Evolutionary conservation across 495 filamentous ascomycete genomes (phyloP).

Genomic region (Aspergillus funiculosus): DNA sequence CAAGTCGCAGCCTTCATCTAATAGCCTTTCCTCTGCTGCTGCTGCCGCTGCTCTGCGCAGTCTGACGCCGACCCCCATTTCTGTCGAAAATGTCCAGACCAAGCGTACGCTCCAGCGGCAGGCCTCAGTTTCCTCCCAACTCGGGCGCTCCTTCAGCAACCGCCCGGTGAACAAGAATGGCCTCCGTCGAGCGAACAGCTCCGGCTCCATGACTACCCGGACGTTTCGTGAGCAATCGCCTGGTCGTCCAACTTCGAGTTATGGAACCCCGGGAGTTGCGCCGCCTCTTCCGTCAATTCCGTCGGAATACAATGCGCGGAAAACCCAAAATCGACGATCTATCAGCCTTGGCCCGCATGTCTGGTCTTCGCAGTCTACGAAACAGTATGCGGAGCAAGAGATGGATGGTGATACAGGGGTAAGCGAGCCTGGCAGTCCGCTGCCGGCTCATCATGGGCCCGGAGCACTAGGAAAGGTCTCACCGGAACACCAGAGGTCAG

Average conservation of each 20-base stretch:
- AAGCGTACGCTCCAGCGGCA: constrained; percentile 74
- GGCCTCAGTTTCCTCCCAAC: constrained; percentile 61
- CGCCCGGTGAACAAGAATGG: constrained; percentile 35
- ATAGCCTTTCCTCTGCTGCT: constrained; percentile 70
- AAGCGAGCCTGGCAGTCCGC: constrained; percentile 17
- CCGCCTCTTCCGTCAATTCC: constrained; percentile 76
- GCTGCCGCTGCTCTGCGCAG: constrained; percentile 78
- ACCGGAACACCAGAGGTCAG: constrained; percentile 49
- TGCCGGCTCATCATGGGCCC: constrained; percentile 20
- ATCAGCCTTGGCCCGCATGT: constrained; percentile 50
- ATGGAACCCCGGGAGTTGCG: constrained; percentile 30
- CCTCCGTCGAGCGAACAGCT: constrained; percentile 61
- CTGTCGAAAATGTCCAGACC: constrained; percentile 75
- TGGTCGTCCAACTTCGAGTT: constrained; percentile 43
- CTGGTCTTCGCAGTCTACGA: constrained; percentile 45
- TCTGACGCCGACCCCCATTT: constrained; percentile 66
- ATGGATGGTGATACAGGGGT: constrained; percentile 43
- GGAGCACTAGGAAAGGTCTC: constrained; percentile 33
- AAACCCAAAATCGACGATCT: constrained; percentile 38
- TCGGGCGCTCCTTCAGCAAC: constrained; percentile 41
- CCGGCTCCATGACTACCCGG: constrained; percentile 76
- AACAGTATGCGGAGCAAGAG: constrained; percentile 28
- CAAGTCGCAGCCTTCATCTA: constrained; percentile 55
- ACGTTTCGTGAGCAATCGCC: constrained; percentile 73
- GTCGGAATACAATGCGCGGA: constrained; percentile 32